Conservation (phyloP, 148 eudicot genomes). For the Amaranthus palmeri region DNA sequence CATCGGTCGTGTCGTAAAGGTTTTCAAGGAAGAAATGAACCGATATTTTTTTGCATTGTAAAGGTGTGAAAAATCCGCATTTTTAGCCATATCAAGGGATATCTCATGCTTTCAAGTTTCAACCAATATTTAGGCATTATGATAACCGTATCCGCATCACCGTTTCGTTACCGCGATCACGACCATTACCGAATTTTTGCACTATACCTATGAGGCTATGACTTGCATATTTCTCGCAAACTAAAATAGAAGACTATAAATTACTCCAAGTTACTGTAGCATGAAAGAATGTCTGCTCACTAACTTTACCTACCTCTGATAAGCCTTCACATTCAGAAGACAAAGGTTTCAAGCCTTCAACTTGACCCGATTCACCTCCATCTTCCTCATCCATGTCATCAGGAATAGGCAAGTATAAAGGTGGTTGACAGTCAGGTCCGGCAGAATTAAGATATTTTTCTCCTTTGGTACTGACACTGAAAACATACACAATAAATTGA, state of each 20-base stretch:
- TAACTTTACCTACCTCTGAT: slow-evolving; percentile 45
- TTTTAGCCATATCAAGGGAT: no score
- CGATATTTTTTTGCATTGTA: no score
- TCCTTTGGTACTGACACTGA: slow-evolving; percentile 68
- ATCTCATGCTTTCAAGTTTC: no score
- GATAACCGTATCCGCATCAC: no score
- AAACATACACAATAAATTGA: slow-evolving; percentile 6
- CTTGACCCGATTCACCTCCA: slow-evolving; percentile 33
- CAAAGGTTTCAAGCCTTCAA: slow-evolving; percentile 31
- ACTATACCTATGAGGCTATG: background rate
- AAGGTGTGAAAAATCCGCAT: no score
- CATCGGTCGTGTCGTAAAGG: no score
- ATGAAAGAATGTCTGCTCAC: background rate
- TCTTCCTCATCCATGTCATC: slow-evolving; percentile 47
- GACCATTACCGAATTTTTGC: no score
- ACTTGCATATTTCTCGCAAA: background rate
- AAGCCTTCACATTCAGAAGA: slow-evolving; percentile 40
- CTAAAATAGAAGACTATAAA: background rate
- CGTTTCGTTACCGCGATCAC: no score
- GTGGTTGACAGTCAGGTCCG: slow-evolving; percentile 65
- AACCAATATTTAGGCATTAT: no score
- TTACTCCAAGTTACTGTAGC: slow-evolving; percentile 2
- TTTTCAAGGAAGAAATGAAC: no score
- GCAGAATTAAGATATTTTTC: slow-evolving; percentile 57
- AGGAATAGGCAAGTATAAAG: slow-evolving; percentile 48